These are phyloP conservation scores for Melampsora medusae DNA, from an alignment of 1,284 basidiomycete species.

Conservation along the genomic window DNA sequence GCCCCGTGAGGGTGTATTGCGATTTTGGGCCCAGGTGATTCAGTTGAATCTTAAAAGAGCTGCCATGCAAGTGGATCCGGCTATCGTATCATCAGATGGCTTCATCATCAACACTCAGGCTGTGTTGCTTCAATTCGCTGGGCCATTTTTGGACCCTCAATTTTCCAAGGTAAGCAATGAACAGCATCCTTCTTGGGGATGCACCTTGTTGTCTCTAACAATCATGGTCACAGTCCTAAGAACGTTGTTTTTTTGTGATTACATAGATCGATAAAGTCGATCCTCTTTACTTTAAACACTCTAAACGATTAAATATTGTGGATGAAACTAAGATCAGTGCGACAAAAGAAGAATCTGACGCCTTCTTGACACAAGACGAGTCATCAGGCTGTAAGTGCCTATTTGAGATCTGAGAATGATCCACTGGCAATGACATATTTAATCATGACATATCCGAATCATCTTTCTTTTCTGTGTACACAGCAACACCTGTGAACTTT, in stretches of 20 bases:
- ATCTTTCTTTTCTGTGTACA: background rate
- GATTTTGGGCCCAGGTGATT: conserved; percentile 74
- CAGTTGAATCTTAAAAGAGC: conserved; percentile 78
- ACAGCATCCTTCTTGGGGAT: conserved; percentile 2
- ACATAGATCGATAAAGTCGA: conserved; percentile 86
- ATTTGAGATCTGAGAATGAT: background rate
- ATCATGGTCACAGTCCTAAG: background rate
- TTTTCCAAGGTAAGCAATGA: conserved; percentile 70
- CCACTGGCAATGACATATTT: background rate
- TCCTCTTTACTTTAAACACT: conserved; percentile 71
- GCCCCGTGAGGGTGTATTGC: conserved; percentile 77
- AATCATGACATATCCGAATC: background rate
- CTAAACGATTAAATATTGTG: conserved; percentile 68
- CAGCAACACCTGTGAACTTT: conserved; percentile 68
- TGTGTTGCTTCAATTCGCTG: conserved; percentile 80
- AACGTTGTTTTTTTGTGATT: conserved; percentile 19
- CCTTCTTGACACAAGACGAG: conserved; percentile 63
- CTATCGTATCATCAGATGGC: conserved; percentile 82
- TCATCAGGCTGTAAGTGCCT: background rate
- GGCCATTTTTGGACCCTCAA: conserved; percentile 90
- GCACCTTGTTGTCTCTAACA: background rate
- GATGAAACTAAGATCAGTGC: conserved; percentile 91
- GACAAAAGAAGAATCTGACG: conserved; percentile 74
- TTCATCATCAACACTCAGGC: conserved; percentile 89
- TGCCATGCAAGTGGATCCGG: conserved; percentile 84